Evolutionary conservation across 371 early-diverging fungal species (phyloP).

Genomic region (Blakeslea trispora): DNA sequence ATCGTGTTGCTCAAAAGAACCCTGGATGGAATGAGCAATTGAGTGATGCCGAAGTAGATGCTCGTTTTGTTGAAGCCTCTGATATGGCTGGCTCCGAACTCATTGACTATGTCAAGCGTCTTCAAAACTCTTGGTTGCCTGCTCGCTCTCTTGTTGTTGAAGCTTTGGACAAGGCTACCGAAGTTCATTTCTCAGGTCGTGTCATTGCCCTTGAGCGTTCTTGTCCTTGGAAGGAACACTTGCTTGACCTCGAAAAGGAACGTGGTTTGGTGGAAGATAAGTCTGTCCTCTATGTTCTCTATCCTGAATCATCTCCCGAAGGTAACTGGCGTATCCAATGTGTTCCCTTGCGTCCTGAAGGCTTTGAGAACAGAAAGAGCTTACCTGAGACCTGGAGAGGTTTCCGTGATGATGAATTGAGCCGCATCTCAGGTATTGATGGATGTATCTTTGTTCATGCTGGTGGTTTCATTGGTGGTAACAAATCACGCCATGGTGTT

Average conservation of each 20-base stretch:
- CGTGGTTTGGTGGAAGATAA: conserved; percentile 45
- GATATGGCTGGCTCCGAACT: conserved; percentile 81
- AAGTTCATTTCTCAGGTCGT: conserved; percentile 74
- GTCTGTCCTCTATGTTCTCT: conserved; percentile 77
- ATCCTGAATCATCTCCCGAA: conserved; percentile 63
- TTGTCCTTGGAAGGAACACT: conserved; percentile 94
- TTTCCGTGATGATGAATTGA: conserved; percentile 85
- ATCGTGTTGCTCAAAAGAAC: conserved; percentile 84
- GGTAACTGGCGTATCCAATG: conserved; percentile 79
- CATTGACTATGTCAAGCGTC: conserved; percentile 61
- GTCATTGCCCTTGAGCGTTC: conserved; percentile 80
- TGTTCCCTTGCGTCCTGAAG: conserved; percentile 74
- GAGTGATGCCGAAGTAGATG: conserved; percentile 65
- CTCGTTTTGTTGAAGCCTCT: conserved; percentile 72
- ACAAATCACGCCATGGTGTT: conserved; percentile 50
- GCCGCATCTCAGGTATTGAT: conserved; percentile 72
- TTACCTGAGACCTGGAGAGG: conserved; percentile 97
- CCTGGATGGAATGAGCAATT: conserved; percentile 90
- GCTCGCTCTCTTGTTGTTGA: conserved; percentile 83
- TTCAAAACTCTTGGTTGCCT: conserved; percentile 83
- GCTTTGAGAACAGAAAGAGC: conserved; percentile 88
- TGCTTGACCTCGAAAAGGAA: conserved; percentile 73
- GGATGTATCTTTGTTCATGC: conserved; percentile 96
- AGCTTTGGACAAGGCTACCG: conserved; percentile 58
- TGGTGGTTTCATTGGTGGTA: conserved; percentile 65